Evolutionary conservation across 2,329 filamentous ascomycete genomes (phyloP), one percentile per base, ranked within the genome.

Genomic region (Apiospora kogelbergensis): DNA sequence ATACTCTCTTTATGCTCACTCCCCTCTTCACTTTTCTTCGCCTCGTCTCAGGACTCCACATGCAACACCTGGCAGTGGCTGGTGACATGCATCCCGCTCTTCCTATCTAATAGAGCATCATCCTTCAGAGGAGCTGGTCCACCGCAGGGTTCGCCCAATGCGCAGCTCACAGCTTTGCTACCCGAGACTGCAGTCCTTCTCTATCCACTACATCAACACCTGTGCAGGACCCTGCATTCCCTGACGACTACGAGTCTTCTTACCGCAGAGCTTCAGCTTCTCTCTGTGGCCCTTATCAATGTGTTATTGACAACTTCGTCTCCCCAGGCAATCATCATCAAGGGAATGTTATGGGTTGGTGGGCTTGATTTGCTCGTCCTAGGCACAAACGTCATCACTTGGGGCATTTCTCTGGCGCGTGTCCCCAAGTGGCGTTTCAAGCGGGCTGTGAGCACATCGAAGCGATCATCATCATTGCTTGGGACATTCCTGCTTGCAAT

Each of bases 371-470:
- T 97, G 20, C 89, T 97, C 67, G 81, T 95, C 4, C 82, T 88
- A 6, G 97, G 94, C 76, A 88, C 89, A 40, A 86, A 90, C 40
- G 88, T 96, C 15, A 88, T 98, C 44, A 87, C 86, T 74, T 97
- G 93, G 92, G 94, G 93, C 63, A 91, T 98, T 67, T 88, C 91
- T 33, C 83, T 99, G 70, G 95, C 95, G 66, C 88, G 95, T 69
- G 93, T 98, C 22, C 96, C 96, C 2, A 94, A 90, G 74, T 98
- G 95, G 94, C 92, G 95, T 57, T 95, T 98, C 75, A 88, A 89
- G 74, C 88, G 90, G 68, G 81, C 85, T 22, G 78, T 81, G 1
- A 77, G 76, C 40, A 74, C 74, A 6, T 76, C 77, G 68, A 79
- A 81, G 73, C 78, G 80, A 68, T 70, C 76, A 44, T 74, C 78